These are phyloP conservation scores for Phellopilus nigrolimitatus DNA, from an alignment of 1,284 basidiomycete genomes.

Conservation along the genomic window DNA sequence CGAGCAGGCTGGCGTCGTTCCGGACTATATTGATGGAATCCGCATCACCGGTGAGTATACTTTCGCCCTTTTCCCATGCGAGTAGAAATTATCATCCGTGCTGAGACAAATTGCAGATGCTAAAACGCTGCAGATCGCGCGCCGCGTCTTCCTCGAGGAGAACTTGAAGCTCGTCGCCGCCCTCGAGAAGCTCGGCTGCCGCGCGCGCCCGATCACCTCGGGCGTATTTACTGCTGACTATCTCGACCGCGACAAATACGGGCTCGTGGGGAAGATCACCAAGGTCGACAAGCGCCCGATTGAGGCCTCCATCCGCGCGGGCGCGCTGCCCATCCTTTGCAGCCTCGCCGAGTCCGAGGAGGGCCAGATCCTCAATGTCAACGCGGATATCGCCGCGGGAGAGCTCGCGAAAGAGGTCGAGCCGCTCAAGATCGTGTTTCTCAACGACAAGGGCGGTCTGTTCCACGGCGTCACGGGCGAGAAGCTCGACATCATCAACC, in stretches of 20 bases:
- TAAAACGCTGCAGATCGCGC: slow-evolving; percentile 88
- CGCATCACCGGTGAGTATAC: slow-evolving; percentile 82
- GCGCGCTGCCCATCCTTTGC: slow-evolving; percentile 90
- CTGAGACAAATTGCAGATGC: too few species aligned
- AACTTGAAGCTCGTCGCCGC: slow-evolving; percentile 90
- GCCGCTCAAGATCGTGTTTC: slow-evolving; percentile 98
- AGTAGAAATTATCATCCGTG: too few species aligned
- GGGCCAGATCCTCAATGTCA: slow-evolving; percentile 95
- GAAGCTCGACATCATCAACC: slow-evolving; percentile 93
- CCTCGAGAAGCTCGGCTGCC: slow-evolving; percentile 87
- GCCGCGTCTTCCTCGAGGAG: slow-evolving; percentile 93
- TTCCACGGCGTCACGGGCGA: slow-evolving; percentile 96
- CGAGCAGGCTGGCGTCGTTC: slow-evolving; percentile 84
- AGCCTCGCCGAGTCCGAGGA: slow-evolving; percentile 87
- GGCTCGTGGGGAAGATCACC: slow-evolving; percentile 92
- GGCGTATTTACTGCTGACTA: slow-evolving; percentile 95
- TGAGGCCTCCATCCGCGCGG: slow-evolving; percentile 90
- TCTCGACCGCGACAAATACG: slow-evolving; percentile 90
- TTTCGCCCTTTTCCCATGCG: too few species aligned
- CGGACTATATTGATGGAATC: slow-evolving; percentile 95
- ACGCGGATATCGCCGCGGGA: slow-evolving; percentile 94
- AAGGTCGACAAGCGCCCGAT: slow-evolving; percentile 91
- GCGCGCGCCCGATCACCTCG: slow-evolving; percentile 92
- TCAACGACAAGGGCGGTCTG: slow-evolving; percentile 98
- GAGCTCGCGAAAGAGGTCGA: slow-evolving; percentile 95